Percentiles rank a stretch among this genome's conserved stretches.
Evolutionary conservation across 208 protist genomes (phyloP).

Genomic region (Trypanosoma grayi): DNA sequence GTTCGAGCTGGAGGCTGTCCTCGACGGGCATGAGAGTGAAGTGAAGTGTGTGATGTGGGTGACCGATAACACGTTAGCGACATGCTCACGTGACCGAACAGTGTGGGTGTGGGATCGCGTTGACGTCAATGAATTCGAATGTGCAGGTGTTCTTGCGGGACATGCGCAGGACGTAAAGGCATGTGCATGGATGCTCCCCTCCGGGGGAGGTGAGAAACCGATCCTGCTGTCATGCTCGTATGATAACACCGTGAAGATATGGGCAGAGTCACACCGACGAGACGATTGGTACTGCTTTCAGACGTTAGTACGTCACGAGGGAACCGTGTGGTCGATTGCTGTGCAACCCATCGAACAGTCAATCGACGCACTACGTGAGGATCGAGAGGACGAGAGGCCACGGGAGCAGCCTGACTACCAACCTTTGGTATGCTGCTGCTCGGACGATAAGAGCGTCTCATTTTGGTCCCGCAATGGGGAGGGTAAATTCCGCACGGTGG

Average conservation of each 20-base stretch:
- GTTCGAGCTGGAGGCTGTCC: constrained; percentile 72
- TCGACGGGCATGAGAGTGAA: constrained; percentile 92
- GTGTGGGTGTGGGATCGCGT: constrained; percentile 92
- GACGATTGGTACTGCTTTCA: constrained; percentile 91
- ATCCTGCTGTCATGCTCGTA: constrained; percentile 78
- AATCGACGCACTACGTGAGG: constrained; percentile 23
- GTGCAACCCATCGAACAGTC: constrained; percentile 60
- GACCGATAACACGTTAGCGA: constrained; percentile 77
- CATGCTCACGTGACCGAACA: constrained; percentile 86
- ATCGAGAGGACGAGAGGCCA: constrained; percentile 25
- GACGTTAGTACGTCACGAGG: constrained; percentile 61
- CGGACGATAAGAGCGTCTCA: constrained; percentile 62
- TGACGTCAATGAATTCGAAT: constrained; percentile 87
- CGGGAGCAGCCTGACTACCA: constrained; percentile 20
- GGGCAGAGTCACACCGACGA: constrained; percentile 48
- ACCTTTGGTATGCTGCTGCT: constrained; percentile 71
- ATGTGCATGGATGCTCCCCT: constrained; percentile 69
- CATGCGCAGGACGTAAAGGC: constrained; percentile 92
- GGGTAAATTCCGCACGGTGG: constrained; percentile 37
- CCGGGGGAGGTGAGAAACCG: constrained; percentile 28
- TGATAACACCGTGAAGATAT: constrained; percentile 72
- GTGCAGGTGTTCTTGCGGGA: constrained; percentile 80
- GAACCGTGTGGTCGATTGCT: constrained; percentile 85
- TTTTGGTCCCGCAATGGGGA: constrained; percentile 59
- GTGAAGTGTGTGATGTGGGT: constrained; percentile 89